Evolutionary conservation across 2,329 filamentous ascomycete genomes (phyloP).

Genomic region (Alternaria sp.): DNA sequence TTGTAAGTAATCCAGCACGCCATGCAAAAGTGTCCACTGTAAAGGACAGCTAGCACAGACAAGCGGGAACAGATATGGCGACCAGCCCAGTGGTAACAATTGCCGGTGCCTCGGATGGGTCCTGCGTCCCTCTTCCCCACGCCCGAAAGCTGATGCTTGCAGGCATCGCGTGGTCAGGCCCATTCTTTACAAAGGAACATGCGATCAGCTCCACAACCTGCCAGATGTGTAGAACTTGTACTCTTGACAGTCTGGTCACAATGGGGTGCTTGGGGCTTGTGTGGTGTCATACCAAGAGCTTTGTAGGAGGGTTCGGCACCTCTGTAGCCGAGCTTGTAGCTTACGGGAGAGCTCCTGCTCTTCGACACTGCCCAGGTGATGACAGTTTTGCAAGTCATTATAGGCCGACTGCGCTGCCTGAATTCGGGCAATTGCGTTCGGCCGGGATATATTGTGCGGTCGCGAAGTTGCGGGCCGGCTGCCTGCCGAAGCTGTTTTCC

Average conservation of each 20-base stretch:
- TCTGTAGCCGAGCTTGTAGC: background rate
- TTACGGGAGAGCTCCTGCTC: background rate
- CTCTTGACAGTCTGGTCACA: background rate
- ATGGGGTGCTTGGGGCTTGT: background rate
- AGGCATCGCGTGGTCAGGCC: constrained; percentile 13
- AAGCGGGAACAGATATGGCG: background rate
- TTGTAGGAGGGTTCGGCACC: background rate
- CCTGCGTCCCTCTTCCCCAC: constrained; percentile 17
- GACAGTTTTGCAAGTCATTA: background rate
- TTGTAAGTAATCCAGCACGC: background rate
- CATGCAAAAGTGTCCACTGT: background rate
- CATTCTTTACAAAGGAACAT: background rate
- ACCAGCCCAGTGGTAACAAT: constrained; percentile 12
- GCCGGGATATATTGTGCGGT: background rate
- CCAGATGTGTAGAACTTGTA: background rate
- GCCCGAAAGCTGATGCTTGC: constrained; percentile 14
- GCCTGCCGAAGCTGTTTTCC: background rate
- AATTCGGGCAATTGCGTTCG: background rate
- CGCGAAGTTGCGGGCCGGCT: background rate
- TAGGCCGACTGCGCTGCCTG: background rate
- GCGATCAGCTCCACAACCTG: background rate
- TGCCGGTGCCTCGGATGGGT: constrained; percentile 19
- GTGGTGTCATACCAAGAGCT: constrained; percentile 6
- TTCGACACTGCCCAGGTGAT: background rate
- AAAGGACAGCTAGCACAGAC: background rate